phyloP scores from a whole-genome alignment of 371 early-diverging fungal genomes.

The Sporodiniella umbellata region DNA sequence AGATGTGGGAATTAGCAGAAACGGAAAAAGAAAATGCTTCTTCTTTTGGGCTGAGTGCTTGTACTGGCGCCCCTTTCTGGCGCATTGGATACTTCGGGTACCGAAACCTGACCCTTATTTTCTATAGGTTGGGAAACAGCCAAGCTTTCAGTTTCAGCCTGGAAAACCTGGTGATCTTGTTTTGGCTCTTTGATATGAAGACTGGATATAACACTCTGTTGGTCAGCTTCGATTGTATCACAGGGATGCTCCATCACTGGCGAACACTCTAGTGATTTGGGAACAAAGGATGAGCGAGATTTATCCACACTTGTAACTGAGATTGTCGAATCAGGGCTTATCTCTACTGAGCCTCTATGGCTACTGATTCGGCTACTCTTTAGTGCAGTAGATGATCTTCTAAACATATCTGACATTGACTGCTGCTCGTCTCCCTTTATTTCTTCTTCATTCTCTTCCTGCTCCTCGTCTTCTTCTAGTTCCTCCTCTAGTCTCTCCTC shows the following conservation, averaged over 20 bases:
- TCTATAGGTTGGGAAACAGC: background rate
- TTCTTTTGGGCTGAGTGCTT: background rate
- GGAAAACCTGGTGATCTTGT: background rate
- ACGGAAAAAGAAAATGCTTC: background rate
- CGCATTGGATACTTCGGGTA: background rate
- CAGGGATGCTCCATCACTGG: conserved; percentile 25
- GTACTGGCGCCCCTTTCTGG: background rate
- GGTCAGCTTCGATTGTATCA: background rate
- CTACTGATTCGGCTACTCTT: conserved; percentile 8
- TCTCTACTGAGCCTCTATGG: background rate
- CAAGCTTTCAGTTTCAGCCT: background rate
- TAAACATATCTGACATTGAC: conserved; percentile 6
- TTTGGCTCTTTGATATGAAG: background rate
- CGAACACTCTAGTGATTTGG: conserved; percentile 34
- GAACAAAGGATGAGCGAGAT: conserved; percentile 25
- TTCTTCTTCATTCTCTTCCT: too few relatives aligned
- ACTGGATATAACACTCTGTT: background rate
- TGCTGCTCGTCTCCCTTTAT: background rate
- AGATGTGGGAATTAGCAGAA: conserved; percentile 1
- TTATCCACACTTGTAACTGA: conserved; percentile 6
- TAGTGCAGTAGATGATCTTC: conserved; percentile 10
- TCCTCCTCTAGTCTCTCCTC: too few relatives aligned
- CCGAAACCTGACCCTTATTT: background rate
- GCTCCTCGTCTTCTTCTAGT: too few relatives aligned
- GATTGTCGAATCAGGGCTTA: background rate